phyloP scores from a whole-genome alignment of 176 grass and related monocot genomes.

The Aegilops bicornis region DNA sequence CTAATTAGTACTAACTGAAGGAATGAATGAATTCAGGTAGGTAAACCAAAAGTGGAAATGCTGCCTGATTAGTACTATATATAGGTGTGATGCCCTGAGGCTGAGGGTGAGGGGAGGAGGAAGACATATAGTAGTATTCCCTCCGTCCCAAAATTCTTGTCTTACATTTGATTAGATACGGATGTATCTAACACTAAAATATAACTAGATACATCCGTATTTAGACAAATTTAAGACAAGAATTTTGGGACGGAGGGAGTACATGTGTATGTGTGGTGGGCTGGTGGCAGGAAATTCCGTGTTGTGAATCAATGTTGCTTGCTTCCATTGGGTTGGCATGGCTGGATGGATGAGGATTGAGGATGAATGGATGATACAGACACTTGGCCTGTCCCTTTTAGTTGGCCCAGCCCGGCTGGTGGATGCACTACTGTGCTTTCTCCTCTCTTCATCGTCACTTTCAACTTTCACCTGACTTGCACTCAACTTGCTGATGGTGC shows the following conservation, averaged over 20 bases:
- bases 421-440: not conserved
- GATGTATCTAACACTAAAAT: no score
- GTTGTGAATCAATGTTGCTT: not conserved
- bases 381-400: slow-evolving; percentile 1
- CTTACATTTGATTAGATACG: no score
- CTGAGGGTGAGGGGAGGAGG: not conserved
- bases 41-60: not conserved
- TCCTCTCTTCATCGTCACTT: not conserved
- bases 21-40: not conserved
- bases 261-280: not conserved
- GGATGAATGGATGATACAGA: not conserved
- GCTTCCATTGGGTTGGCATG: not conserved
- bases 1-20: no score
- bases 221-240: no score
- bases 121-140: no score
- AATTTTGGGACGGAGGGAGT: no score
- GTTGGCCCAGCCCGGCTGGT: not conserved
- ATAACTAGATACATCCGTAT: no score
- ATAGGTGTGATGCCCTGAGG: not conserved
- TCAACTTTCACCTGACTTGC: not conserved
- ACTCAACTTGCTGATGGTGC: not conserved
- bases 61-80: not conserved
- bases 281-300: not conserved
- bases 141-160: no score
- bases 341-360: slow-evolving; percentile 1